phyloP scores from a whole-genome alignment of 805 yeast species.

The Starmerella davenportii region DNA sequence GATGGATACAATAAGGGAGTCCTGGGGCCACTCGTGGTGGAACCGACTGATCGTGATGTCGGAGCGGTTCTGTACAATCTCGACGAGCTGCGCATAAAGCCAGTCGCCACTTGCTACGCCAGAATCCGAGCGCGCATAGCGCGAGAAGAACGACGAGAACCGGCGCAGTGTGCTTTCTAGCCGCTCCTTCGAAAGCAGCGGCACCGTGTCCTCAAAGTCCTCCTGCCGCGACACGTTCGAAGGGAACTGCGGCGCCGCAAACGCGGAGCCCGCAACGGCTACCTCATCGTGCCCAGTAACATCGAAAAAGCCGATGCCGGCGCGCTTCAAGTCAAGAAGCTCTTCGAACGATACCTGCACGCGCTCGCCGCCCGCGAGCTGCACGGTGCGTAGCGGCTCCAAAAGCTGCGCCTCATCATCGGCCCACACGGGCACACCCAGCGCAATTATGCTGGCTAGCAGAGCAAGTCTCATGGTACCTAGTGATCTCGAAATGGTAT shows the following conservation, averaged over 20 bases:
- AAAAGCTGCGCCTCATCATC: not conserved
- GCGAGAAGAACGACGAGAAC: slow-evolving; percentile 52
- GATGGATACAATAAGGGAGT: slow-evolving; percentile 50
- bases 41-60: slow-evolving; percentile 32
- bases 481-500: too few species aligned
- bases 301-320: slow-evolving; percentile 44
- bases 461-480: too few species aligned
- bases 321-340: slow-evolving; percentile 27
- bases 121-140: slow-evolving; percentile 56
- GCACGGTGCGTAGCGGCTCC: slow-evolving; percentile 7
- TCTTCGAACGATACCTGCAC: slow-evolving; percentile 27
- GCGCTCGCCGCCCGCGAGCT: slow-evolving; percentile 14
- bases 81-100: slow-evolving; percentile 35
- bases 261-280: slow-evolving; percentile 7
- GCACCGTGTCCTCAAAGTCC: slow-evolving; percentile 27
- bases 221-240: slow-evolving; percentile 23
- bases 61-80: slow-evolving; percentile 22
- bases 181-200: slow-evolving; percentile 29
- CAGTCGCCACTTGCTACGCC: slow-evolving; percentile 59
- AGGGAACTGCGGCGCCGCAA: slow-evolving; percentile 28
- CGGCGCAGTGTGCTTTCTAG: slow-evolving; percentile 39
- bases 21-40: slow-evolving; percentile 63
- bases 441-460: too few species aligned
- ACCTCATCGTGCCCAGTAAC: slow-evolving; percentile 31
- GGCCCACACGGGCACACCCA: too few species aligned